Conservation (phyloP, 1,284 basidiomycete species). For the Jaminaea rosea region DNA sequence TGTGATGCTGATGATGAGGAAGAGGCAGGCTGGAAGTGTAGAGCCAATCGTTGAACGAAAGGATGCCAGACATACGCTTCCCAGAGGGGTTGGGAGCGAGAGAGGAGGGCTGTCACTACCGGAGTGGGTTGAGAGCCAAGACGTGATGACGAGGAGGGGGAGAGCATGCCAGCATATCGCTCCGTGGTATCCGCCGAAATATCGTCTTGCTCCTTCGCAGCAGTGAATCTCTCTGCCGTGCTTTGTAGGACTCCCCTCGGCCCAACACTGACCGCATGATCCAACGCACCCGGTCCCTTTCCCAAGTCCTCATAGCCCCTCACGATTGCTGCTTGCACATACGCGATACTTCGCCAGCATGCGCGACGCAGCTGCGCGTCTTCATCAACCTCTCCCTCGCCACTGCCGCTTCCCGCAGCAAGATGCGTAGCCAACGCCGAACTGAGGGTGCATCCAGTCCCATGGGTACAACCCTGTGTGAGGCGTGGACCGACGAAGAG, state of each 20-base stretch:
- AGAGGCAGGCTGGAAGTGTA: conserved; percentile 51
- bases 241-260: conserved; percentile 37
- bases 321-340: conserved; percentile 69
- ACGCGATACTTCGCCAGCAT: conserved; percentile 59
- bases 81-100: conserved; percentile 38
- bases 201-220: neutral
- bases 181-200: neutral
- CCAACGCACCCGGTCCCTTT: conserved; percentile 71
- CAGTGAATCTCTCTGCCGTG: neutral
- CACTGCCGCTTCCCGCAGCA: conserved; percentile 57
- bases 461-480: conserved; percentile 56
- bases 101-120: conserved; percentile 8
- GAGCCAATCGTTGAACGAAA: conserved; percentile 67
- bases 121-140: neutral
- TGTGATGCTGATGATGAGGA: neutral
- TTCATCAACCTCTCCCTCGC: too few relatives aligned
- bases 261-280: conserved; percentile 66
- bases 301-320: conserved; percentile 62
- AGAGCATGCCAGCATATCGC: neutral
- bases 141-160: neutral
- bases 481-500: conserved; percentile 32
- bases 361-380: too few relatives aligned
- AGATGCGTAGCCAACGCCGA: conserved; percentile 69
- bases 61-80: conserved; percentile 57
- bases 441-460: conserved; percentile 85